Base-by-base conservation (phyloP, 305 asterid species). In the Plantago coronopus region DNA sequence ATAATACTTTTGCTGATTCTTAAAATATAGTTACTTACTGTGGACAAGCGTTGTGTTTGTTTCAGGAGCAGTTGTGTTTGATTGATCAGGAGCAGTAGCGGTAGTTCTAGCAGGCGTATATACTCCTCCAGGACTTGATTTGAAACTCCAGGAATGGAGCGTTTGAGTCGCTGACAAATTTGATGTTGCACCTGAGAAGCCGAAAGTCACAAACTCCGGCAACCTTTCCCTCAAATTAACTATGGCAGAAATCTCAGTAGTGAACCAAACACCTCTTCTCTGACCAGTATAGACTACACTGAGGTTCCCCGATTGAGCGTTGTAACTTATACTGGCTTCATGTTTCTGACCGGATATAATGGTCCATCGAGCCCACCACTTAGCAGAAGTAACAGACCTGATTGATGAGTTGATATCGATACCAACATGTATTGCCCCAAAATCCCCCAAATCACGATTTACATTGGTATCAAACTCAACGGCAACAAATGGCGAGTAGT, bases 101-200 rank as follows among this genome's bases (percentile, higher is more conserved):
- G n/a, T n/a, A n/a, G n/a, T n/a, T n/a, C n/a, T n/a, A n/a, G n/a
- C n/a, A n/a, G n/a, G n/a, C n/a, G n/a, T n/a, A n/a, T n/a, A n/a
- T 27, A 27, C 31, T 27, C 31, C 18, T 44, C n/a, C n/a, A 27
- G 44, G 54, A 22, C n/a, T 59, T n/a, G 65, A 60, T 40, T 20
- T 22, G 42, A 74, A 74, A 64, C 31, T 67, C 78, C 78, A 74
- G 1, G 78, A 74, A 20, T 31, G 5, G 47, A 74, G 48, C 22
- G 17, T 61, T 23, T 74, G 72, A 31, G 47, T 18, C 13, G 61
- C 74, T 5, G 64, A 64, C 8, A 10, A 18, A 48, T 48, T 43
- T 16, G 38, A 40, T 16, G 59, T 50, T 17, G 23, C 46, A 19
- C 45, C 59, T 18, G 90, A 80, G 63, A 74, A 74, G 25, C 79